Conservation (phyloP, 2,329 filamentous ascomycete species). For the Pseudogymnoascus sp. region DNA sequence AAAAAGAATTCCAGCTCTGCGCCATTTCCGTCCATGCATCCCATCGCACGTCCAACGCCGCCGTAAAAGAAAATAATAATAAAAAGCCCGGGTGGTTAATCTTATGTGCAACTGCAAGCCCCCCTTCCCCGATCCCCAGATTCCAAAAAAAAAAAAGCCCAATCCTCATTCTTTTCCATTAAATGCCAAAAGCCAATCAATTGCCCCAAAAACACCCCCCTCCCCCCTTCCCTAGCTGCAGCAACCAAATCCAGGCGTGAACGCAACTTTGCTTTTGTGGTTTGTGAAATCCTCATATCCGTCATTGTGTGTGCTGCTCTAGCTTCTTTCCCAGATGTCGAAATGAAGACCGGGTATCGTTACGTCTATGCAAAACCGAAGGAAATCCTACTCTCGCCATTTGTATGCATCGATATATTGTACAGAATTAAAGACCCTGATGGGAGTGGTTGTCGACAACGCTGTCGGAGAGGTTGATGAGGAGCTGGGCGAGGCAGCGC, state of each 20-base stretch:
- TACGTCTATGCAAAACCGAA: conserved; percentile 28
- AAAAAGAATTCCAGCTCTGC: conserved; percentile 1
- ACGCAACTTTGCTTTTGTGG: conserved; percentile 5
- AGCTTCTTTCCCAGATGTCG: conserved; percentile 12
- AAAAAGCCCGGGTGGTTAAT: conserved; percentile 1
- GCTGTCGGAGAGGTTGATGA: conserved; percentile 93
- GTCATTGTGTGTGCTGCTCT: conserved; percentile 8
- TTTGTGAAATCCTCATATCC: conserved; percentile 7
- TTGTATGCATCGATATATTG: conserved; percentile 16
- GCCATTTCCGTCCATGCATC: conserved; percentile 7
- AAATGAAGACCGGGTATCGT: conserved; percentile 27
- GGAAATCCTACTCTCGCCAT: conserved; percentile 20
- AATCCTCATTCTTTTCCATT: neutral
- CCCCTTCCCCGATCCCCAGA: neutral
- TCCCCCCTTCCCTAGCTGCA: neutral
- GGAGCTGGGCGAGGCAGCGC: conserved; percentile 89
- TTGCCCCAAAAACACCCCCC: conserved; percentile 1
- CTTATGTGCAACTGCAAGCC: conserved; percentile 2
- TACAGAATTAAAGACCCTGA: conserved; percentile 27
- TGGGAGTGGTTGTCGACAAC: conserved; percentile 41
- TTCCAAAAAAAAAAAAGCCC: neutral
- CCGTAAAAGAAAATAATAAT: neutral
- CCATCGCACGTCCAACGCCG: conserved; percentile 7
- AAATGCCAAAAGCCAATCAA: conserved; percentile 3
- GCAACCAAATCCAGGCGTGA: neutral